These are phyloP conservation scores for Uronychia setigera DNA, from an alignment of 73 alveolate genomes.

Conservation along the genomic window DNA sequence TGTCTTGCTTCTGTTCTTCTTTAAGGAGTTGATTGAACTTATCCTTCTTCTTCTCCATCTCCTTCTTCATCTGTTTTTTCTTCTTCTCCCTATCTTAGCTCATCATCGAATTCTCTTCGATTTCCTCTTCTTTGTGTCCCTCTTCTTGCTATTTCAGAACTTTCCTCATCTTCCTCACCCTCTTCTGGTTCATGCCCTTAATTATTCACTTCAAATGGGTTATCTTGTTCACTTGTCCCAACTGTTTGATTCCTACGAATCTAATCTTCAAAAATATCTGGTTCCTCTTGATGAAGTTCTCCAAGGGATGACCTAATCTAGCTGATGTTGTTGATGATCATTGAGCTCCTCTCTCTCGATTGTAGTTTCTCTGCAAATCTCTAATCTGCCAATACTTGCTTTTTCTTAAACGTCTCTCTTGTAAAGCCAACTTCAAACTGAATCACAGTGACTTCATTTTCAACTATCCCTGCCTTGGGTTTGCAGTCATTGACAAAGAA, in stretches of 20 bases:
- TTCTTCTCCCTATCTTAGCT: no score
- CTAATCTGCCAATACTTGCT: conserved; percentile 40
- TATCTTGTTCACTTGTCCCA: no score
- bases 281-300: not conserved
- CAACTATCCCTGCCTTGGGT: conserved; percentile 38
- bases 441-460: conserved; percentile 18
- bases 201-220: not conserved
- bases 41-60: no score
- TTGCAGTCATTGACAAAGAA: conserved; percentile 40
- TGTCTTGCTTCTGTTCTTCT: no score
- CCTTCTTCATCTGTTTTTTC: no score
- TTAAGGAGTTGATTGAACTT: no score
- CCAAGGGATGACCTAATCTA: not conserved
- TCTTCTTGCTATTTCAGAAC: not conserved
- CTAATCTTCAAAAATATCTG: no score
- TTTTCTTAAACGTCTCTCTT: conserved; percentile 30
- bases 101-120: not conserved
- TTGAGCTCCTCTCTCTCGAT: conserved; percentile 19
- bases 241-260: no score
- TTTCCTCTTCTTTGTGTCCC: not conserved
- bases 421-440: conserved; percentile 44
- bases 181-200: not conserved
- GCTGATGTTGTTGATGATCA: not conserved
- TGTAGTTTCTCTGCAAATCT: conserved; percentile 43
- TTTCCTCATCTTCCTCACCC: not conserved